Evolutionary conservation across 768 basidiomycete genomes (phyloP).

Genomic region (Candolleomyces aberdarensis): DNA sequence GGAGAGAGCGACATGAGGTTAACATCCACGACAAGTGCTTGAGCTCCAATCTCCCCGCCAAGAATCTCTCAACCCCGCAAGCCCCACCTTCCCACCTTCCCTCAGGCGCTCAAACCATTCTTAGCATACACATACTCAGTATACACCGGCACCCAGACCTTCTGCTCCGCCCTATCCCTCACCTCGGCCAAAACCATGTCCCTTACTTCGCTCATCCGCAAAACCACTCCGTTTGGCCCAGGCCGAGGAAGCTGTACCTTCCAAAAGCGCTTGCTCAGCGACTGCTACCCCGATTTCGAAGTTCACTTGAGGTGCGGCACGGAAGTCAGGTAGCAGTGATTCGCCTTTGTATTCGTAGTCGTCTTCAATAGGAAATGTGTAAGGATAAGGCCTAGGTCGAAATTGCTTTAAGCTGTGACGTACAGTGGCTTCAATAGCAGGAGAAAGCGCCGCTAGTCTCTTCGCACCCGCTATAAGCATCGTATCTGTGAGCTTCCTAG

Average conservation of each 20-base stretch:
- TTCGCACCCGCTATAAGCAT: conserved; percentile 85
- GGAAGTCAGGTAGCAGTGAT: conserved; percentile 74
- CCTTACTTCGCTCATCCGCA: conserved; percentile 9
- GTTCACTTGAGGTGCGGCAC: conserved; percentile 68
- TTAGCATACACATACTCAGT: conserved; percentile 61
- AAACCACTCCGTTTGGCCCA: conserved; percentile 36
- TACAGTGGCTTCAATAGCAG: conserved; percentile 39
- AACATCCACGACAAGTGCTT: no score
- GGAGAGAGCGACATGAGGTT: no score
- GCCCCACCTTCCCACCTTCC: no score
- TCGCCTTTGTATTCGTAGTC: conserved; percentile 52
- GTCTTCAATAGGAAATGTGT: no score
- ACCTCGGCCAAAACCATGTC: conserved; percentile 43
- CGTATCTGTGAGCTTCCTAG: conserved; percentile 66
- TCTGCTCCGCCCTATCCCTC: conserved; percentile 44
- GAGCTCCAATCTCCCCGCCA: no score
- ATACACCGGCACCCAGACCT: conserved; percentile 67
- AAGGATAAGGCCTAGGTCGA: no score
- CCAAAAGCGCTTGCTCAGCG: conserved; percentile 70
- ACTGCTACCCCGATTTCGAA: conserved; percentile 83
- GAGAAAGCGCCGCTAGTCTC: conserved; percentile 73
- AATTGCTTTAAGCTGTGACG: no score
- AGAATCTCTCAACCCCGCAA: no score
- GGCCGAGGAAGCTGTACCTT: conserved; percentile 58
- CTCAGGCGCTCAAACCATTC: no score